Conservation (phyloP, 495 filamentous ascomycete species). For the Penicillium goetzii region DNA sequence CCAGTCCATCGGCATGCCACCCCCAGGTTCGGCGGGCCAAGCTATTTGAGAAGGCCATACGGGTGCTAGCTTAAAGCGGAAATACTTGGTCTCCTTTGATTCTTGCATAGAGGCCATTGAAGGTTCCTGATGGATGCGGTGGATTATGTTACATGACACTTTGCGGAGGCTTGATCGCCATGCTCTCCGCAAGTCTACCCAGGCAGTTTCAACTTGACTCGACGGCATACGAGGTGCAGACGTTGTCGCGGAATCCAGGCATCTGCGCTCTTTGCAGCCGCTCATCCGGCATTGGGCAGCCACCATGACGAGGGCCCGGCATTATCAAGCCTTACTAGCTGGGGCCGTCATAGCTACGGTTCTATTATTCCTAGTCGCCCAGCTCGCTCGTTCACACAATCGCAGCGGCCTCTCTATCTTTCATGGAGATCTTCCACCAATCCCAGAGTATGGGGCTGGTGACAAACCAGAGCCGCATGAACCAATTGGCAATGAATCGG, state of each 20-base stretch:
- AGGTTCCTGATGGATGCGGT: not conserved
- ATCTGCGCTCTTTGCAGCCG: not conserved
- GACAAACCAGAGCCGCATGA: not conserved
- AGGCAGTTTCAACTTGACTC: not conserved
- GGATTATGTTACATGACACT: not conserved
- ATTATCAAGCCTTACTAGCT: constrained; percentile 19
- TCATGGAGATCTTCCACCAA: constrained; percentile 13
- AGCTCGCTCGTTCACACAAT: not conserved
- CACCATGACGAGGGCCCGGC: constrained; percentile 8
- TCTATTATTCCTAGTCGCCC: constrained; percentile 13
- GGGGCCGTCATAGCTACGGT: constrained; percentile 11
- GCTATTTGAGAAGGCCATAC: not conserved
- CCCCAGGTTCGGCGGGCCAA: constrained; percentile 6
- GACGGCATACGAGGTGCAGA: not conserved
- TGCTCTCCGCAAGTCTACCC: not conserved
- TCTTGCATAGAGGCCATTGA: not conserved
- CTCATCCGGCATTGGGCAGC: not conserved
- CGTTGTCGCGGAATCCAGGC: not conserved
- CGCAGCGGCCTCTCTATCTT: constrained; percentile 4
- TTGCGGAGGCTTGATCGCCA: not conserved
- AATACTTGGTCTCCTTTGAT: too few species aligned
- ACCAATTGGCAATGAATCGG: not conserved
- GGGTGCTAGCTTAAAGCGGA: constrained; percentile 3
- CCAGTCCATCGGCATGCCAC: constrained; percentile 5
- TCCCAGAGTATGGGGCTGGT: constrained; percentile 6